Conservation (phyloP, 306 rosid species). For the Begonia peltatifolia region DNA sequence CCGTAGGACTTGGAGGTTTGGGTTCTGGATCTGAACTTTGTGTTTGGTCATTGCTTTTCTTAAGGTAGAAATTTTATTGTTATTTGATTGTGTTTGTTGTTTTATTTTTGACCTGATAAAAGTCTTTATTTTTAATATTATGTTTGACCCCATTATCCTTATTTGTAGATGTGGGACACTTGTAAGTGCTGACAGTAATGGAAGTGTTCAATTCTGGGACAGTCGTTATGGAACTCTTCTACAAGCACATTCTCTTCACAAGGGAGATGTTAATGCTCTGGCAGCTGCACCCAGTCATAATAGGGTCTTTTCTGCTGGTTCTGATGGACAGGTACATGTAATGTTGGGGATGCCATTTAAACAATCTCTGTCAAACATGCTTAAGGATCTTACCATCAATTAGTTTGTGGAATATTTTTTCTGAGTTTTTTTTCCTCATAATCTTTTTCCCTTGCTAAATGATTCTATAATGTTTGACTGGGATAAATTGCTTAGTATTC, state of each 20-base stretch:
- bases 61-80: slow-evolving; percentile 39
- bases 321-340: slow-evolving; percentile 81
- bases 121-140: not conserved
- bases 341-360: too few species aligned
- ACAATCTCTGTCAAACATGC: too few species aligned
- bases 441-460: too few species aligned
- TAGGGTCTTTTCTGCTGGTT: slow-evolving; percentile 80
- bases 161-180: slow-evolving; percentile 77
- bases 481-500: too few species aligned
- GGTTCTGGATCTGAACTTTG: slow-evolving; percentile 67
- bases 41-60: slow-evolving; percentile 66
- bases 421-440: too few species aligned
- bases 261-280: slow-evolving; percentile 74
- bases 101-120: not conserved
- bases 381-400: too few species aligned
- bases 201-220: slow-evolving; percentile 97
- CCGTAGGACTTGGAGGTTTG: slow-evolving; percentile 79
- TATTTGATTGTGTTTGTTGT: slow-evolving; percentile 2
- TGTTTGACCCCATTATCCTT: slow-evolving; percentile 7
- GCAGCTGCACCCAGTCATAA: slow-evolving; percentile 78
- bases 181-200: slow-evolving; percentile 95
- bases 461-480: too few species aligned
- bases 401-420: too few species aligned
- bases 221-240: slow-evolving; percentile 62
- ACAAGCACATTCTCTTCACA: slow-evolving; percentile 68